Base-by-base conservation (phyloP, 1,139 yeast genomes). In the Yamadazyma dushanensis region DNA sequence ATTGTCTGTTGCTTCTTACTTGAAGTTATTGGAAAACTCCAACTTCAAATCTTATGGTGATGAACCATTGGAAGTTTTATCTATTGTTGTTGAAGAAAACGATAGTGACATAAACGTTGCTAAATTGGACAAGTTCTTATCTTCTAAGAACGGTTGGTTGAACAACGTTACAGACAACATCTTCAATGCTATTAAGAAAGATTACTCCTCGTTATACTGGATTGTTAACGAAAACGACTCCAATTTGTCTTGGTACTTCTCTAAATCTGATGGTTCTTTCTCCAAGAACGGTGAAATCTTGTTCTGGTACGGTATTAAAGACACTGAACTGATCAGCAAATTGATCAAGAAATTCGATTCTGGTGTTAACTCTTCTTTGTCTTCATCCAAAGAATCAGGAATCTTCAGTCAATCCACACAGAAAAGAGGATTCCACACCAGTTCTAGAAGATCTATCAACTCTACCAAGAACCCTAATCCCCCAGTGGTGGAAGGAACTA, bases 91-190 rank as follows among this genome's bases (percentile, higher is more conserved):
- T 28, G 57, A 59, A 28, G 61, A 62, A 32, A 40, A 51, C 1
- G 56, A 58, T 8, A 63, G 66, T 28, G 39, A 33, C 10, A 7
- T 34, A 4, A 26, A 25, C 7, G 66, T 85, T 39, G 84, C 97
- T n/a, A 78, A 75, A 39, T 68, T 92, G 46, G 96, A 88, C 61
- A 89, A 88, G 61, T 88, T 92, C 57, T 72, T 89, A 49, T 88
- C 95, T 21, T 79, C 95, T 22, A 82, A 85, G 60, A 78, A 86
- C 41, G 97, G 97, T 30, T 92, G 99, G 99, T 80, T 92, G 57
- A 92, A 92, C 69, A 92, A 90, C 51, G 97, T 92, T 40, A 85
- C 96, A 39, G 99, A 92, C 54, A 92, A 90, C 62, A 85, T 94
- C 40, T 92, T 95, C 78, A 77, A 74, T 39, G 80, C 95, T 14